Base-by-base conservation (phyloP, 1,284 basidiomycete genomes). In the Mixia osmundae region DNA sequence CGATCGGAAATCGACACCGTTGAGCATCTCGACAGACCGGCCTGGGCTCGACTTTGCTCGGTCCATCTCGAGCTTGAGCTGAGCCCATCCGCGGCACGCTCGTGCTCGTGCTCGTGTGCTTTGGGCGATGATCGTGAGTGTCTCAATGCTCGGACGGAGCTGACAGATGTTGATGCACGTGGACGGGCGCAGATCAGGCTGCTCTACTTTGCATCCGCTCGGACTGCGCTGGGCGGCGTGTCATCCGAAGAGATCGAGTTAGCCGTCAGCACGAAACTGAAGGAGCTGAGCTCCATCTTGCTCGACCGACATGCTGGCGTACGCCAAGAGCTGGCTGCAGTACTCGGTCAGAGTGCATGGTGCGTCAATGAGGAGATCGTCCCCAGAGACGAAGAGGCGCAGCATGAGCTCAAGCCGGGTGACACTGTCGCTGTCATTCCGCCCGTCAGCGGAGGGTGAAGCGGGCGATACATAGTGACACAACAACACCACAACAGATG, bases 341-440 rank as follows among this genome's bases (percentile, higher is more conserved):
- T 76, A 14, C 57, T 78, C 22, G 53, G 61, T 37, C 55, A 58
- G 26, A 72, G 71, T 47, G 65, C 65, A 49, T 78, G 76, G 75
- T 75, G 73, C 50, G 71, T 79, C 3, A 61, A 78, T 49, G 71
- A 66, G 36, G 75, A 76, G 54, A 76, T 77, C 72, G 65, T 77
- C 9, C 68, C 71, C n/a, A 62, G 70, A 41, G 60, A 62, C 3
- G 55, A 60, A 9, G 47, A 53, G 7, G 37, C 27, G 30, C 20
- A 8, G n/a, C 56, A 65, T n/a, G 38, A 59, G 10, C 52, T 80
- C 30, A 62, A 55, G 26, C 73, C 73, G 7, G 76, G 75, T 10
- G 74, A 80, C 52, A 72, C 76, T 47, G 67, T 79, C 3, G 76
- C 71, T 15, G 63, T 78, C 22, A 79, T 82, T 32, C 75, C 73